phyloP scores from a whole-genome alignment of 345 rosid species.

The Ailanthus altissimus region DNA sequence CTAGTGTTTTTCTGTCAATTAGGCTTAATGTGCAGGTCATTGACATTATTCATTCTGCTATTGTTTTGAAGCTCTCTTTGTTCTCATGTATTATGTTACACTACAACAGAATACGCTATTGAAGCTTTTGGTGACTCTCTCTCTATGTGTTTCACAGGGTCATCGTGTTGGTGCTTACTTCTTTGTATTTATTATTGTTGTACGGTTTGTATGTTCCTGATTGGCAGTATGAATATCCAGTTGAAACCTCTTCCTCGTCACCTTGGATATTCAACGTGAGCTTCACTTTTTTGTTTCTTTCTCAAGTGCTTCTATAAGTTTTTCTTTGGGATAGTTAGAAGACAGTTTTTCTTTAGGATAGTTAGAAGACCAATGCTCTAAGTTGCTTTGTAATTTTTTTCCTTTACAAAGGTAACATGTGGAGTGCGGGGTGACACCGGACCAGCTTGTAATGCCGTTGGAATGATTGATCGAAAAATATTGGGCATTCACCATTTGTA shows the following conservation, averaged over 20 bases:
- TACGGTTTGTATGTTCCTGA: constrained; percentile 77
- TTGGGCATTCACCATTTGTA: constrained; percentile 76
- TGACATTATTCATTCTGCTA: background rate
- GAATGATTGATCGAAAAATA: constrained; percentile 74
- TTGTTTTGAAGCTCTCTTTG: background rate
- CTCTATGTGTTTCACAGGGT: constrained; percentile 48
- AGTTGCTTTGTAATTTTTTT: background rate
- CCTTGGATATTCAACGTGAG: constrained; percentile 50
- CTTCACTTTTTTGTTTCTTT: background rate
- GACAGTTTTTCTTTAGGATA: too few relatives aligned
- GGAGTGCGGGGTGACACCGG: constrained; percentile 72
- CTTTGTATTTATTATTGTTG: constrained; percentile 46
- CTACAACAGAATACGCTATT: background rate
- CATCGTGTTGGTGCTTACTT: constrained; percentile 48
- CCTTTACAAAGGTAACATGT: constrained; percentile 67
- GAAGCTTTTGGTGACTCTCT: background rate
- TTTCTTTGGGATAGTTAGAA: too few relatives aligned
- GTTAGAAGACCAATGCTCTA: background rate
- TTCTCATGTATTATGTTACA: background rate
- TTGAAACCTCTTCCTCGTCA: constrained; percentile 42
- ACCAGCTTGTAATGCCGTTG: constrained; percentile 85
- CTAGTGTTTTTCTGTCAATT: background rate
- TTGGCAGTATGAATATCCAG: constrained; percentile 72
- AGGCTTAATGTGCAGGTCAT: background rate
- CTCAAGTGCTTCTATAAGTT: background rate